Percentiles rank a stretch among this genome's conserved stretches.
Evolutionary conservation across 331 rosid genomes (phyloP).

Genomic region (Acacia concinna): DNA sequence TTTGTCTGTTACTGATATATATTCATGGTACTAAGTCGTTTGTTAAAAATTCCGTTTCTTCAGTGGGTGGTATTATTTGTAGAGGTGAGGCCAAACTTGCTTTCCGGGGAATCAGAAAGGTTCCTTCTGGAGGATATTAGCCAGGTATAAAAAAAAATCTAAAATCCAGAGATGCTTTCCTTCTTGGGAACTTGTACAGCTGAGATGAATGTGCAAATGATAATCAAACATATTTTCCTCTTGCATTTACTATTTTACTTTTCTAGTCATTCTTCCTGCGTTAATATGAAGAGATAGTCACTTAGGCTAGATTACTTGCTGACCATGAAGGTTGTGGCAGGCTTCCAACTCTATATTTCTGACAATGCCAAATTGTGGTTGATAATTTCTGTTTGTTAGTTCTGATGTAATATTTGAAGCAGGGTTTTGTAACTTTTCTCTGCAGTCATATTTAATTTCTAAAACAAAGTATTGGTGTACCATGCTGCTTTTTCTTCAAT

Average conservation of each 20-base stretch:
- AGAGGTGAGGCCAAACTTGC: conserved; percentile 83
- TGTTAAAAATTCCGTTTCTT: conserved; percentile 21
- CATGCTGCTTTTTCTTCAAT: neutral
- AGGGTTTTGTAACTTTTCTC: neutral
- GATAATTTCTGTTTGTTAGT: neutral
- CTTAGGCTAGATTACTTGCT: neutral
- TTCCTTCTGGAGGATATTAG: conserved; percentile 79
- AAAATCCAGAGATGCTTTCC: neutral
- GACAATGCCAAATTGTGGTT: neutral
- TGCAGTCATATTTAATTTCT: neutral
- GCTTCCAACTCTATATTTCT: neutral
- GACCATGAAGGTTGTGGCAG: neutral
- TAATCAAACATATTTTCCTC: neutral
- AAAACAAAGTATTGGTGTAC: neutral
- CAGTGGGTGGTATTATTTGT: conserved; percentile 85
- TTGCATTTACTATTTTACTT: neutral
- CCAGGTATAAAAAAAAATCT: conserved; percentile 52
- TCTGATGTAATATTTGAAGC: conserved; percentile 19
- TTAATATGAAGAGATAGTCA: neutral
- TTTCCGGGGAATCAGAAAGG: conserved; percentile 87
- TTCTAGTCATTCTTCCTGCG: conserved; percentile 10
- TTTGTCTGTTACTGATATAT: conserved; percentile 15
- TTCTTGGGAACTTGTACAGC: neutral
- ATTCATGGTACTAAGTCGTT: neutral
- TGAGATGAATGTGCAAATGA: conserved; percentile 12